Base-by-base conservation (phyloP, 306 rosid species). In the Acacia confusa region DNA sequence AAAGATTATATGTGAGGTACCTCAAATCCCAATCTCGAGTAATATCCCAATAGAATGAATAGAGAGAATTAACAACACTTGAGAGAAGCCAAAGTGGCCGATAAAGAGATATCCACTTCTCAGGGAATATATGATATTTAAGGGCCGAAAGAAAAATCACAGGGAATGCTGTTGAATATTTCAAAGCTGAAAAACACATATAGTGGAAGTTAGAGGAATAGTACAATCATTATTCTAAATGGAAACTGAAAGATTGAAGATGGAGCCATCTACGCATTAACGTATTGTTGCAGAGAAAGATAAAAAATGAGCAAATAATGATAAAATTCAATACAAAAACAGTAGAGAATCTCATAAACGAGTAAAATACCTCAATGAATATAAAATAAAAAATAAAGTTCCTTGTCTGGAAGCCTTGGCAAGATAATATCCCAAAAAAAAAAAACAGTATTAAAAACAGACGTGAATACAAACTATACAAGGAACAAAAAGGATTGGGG, bases 11-110 rank as follows among this genome's bases (percentile, higher is more conserved):
- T 11, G 55, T 58, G 44, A 38, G 72, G 79, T 88, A 96, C 99
- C 98, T 93, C 89, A 94, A 80, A 90, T 93, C 98, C 99, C 99
- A 96, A 90, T 96, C 99, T 82, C 95, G 89, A 71, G 95, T 96
- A 81, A 96, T 89, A 76, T 96, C 99, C 99, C 98, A 93, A 91
- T 96, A 96, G 86, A 96, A 96, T 38, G 99, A 96, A 87, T 96
- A 96, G 76, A 91, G 90, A 38, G 97, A 96, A 91, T 96, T 96
- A 75, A 92, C 72, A 84, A 96, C 91, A 85, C 94, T 89, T 22
- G 98, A 91, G 78, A 96, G 86, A 86, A 96, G 97, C 99, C 99
- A 96, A 66, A 96, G 90, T 30, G 97, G 99, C 64, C 97, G 89
- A 86, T 93, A 96, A 74, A 93, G 83, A 80, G 38, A 85, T 28